Conservation (phyloP, 2,329 filamentous ascomycete genomes). For the Cytospora leucostoma region DNA sequence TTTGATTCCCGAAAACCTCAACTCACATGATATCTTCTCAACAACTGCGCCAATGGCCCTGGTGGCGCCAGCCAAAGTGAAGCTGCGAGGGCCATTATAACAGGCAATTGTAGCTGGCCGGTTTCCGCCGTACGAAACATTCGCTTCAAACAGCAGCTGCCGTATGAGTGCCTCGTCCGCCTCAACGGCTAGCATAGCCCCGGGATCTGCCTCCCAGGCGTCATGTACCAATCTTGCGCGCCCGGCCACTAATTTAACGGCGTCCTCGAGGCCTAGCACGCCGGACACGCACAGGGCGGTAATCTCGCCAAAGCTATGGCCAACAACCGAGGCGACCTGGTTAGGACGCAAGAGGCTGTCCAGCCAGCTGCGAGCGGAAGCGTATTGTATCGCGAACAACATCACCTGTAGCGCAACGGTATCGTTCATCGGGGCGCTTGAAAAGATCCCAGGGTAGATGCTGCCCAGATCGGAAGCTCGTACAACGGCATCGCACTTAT, state of each 20-base stretch:
- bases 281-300: slow-evolving; percentile 42
- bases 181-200: slow-evolving; percentile 42
- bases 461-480: slow-evolving; percentile 29
- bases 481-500: slow-evolving; percentile 27
- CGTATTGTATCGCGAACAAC: slow-evolving; percentile 43
- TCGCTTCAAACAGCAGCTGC: too few species aligned
- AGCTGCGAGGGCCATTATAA: slow-evolving; percentile 46
- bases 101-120: slow-evolving; percentile 44
- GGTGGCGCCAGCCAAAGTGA: slow-evolving; percentile 44
- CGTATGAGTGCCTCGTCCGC: neutral
- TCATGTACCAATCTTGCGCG: slow-evolving; percentile 37
- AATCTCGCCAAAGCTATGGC: slow-evolving; percentile 46
- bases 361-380: slow-evolving; percentile 44
- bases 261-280: slow-evolving; percentile 35
- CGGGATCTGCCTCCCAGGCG: slow-evolving; percentile 39
- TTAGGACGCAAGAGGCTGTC: slow-evolving; percentile 40
- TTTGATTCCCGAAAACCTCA: slow-evolving; percentile 34
- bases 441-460: slow-evolving; percentile 38
- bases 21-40: slow-evolving; percentile 26
- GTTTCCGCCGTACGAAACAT: neutral
- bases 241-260: slow-evolving; percentile 34
- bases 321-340: slow-evolving; percentile 36
- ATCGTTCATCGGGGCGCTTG: slow-evolving; percentile 47
- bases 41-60: slow-evolving; percentile 36
- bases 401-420: slow-evolving; percentile 40